Evolutionary conservation across 2,329 filamentous ascomycete genomes (phyloP).

Genomic region (Pseudocercospora vitis): DNA sequence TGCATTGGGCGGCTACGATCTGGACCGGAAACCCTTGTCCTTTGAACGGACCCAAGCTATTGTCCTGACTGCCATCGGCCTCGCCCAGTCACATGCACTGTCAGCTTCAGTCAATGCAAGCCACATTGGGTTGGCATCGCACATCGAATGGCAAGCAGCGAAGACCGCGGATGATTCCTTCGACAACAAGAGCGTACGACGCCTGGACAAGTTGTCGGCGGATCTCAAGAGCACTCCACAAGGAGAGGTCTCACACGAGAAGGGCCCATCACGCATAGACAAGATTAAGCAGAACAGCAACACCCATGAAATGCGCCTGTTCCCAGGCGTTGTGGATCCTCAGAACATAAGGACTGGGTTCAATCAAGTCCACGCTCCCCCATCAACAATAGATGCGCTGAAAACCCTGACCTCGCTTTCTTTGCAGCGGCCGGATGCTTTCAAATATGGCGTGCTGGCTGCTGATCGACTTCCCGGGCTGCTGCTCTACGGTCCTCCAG

Average conservation of each 20-base stretch:
- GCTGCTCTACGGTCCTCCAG: slow-evolving; percentile 92
- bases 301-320: slow-evolving; percentile 76
- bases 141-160: slow-evolving; percentile 7
- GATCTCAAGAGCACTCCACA: slow-evolving; percentile 14
- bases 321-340: slow-evolving; percentile 78
- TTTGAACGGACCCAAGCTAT: slow-evolving; percentile 60
- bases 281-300: slow-evolving; percentile 61
- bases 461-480: slow-evolving; percentile 89
- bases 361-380: slow-evolving; percentile 76
- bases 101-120: slow-evolving; percentile 35
- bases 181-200: slow-evolving; percentile 1
- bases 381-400: slow-evolving; percentile 80
- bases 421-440: slow-evolving; percentile 86
- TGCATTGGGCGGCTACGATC: slow-evolving; percentile 37
- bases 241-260: neutral
- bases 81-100: slow-evolving; percentile 42
- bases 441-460: slow-evolving; percentile 88
- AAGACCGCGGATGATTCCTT: slow-evolving; percentile 4
- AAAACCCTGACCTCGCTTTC: slow-evolving; percentile 87
- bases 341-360: slow-evolving; percentile 84
- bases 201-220: slow-evolving; percentile 18
- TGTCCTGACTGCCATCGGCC: slow-evolving; percentile 54
- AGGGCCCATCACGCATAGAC: slow-evolving; percentile 38
- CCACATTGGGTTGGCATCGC: slow-evolving; percentile 40
- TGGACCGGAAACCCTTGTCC: slow-evolving; percentile 57